Evolutionary conservation across 2,329 filamentous ascomycete genomes (phyloP).

Genomic region (Pleoardoris graminearum): DNA sequence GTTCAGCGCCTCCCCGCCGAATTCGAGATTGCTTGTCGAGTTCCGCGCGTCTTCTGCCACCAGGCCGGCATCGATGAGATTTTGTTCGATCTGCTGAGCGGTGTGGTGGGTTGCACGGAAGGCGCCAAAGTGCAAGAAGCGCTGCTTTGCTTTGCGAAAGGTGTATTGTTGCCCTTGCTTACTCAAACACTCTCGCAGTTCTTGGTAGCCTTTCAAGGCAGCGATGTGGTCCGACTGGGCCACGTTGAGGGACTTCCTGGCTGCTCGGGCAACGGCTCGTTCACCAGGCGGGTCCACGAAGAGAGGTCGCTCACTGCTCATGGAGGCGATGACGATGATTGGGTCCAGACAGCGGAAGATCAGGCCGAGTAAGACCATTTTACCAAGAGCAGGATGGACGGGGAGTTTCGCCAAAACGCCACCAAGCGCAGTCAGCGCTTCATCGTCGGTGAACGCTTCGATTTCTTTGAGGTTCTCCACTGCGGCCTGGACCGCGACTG

Average conservation of each 20-base stretch:
- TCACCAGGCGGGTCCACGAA: not conserved
- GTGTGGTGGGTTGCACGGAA: not conserved
- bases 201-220: not conserved
- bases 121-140: not conserved
- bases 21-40: not conserved
- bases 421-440: slow-evolving; percentile 7
- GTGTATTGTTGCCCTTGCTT: not conserved
- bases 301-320: not conserved
- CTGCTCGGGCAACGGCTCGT: not conserved
- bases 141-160: not conserved
- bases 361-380: slow-evolving; percentile 10
- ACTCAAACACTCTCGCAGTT: not conserved
- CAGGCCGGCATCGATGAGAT: not conserved
- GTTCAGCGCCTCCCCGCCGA: slow-evolving; percentile 4
- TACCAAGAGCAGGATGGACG: slow-evolving; percentile 7
- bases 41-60: not conserved
- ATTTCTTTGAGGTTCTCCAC: slow-evolving; percentile 2
- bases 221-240: slow-evolving; percentile 7
- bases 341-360: slow-evolving; percentile 12
- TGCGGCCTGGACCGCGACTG: not conserved
- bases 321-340: slow-evolving; percentile 2
- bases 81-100: not conserved
- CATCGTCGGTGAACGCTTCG: slow-evolving; percentile 5
- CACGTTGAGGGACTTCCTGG: not conserved
- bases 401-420: slow-evolving; percentile 1